These are phyloP conservation scores for Hibiscus tridactylites DNA, from an alignment of 345 rosid species.

Conservation along the genomic window DNA sequence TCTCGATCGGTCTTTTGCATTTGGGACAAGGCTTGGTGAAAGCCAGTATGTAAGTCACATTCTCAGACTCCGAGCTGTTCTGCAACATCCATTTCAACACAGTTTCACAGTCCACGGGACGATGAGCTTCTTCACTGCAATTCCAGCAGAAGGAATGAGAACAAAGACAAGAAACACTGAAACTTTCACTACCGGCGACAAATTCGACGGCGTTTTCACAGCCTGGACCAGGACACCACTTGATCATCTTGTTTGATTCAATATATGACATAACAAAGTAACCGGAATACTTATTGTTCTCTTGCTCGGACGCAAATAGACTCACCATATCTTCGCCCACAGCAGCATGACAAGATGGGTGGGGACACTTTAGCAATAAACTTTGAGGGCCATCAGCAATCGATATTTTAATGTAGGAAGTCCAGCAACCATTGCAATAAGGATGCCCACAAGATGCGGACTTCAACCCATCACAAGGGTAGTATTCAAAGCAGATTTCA, in stretches of 20 bases:
- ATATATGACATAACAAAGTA: constrained; percentile 22
- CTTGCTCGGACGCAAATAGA: constrained; percentile 3
- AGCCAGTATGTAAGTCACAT: constrained; percentile 18
- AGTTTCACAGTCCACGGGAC: constrained; percentile 31
- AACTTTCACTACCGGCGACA: constrained; percentile 7
- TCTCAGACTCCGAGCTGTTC: constrained; percentile 24
- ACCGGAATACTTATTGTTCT: constrained; percentile 13
- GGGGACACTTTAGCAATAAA: constrained; percentile 26
- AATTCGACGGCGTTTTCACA: constrained; percentile 23
- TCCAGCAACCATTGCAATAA: constrained; percentile 27
- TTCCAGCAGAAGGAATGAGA: constrained; percentile 20
- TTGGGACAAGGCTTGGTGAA: constrained; percentile 36
- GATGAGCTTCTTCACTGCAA: constrained; percentile 9
- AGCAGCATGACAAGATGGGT: constrained; percentile 16
- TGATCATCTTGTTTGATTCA: constrained; percentile 14
- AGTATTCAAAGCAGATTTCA: constrained; percentile 22
- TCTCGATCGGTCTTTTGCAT: constrained; percentile 28
- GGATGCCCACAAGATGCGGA: constrained; percentile 29
- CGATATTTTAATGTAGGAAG: constrained; percentile 14
- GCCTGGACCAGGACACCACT: constrained; percentile 31
- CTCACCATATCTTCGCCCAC: constrained; percentile 18
- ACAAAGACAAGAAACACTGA: constrained; percentile 23
- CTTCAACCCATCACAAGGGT: not conserved
- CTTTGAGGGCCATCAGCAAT: constrained; percentile 27
- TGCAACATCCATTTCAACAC: constrained; percentile 25